A percentile compares a stretch with the other conserved stretches of the same genome.
Conservation (phyloP, 2,329 filamentous ascomycete species). For the Microdochium bolleyi region DNA sequence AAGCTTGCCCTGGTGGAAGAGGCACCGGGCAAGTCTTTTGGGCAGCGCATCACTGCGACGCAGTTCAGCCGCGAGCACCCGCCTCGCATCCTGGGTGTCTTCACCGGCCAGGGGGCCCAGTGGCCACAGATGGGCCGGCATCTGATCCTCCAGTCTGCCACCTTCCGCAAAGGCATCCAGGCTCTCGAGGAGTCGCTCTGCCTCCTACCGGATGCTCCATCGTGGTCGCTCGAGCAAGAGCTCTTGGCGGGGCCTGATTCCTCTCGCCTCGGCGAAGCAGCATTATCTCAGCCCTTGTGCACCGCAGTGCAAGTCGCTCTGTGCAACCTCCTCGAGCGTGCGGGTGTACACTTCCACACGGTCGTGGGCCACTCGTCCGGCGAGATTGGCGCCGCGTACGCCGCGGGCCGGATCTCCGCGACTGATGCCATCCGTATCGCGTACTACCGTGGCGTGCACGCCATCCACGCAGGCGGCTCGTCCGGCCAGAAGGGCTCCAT, state of each 20-base stretch:
- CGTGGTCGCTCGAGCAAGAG: constrained; percentile 22
- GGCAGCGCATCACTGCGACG: not conserved
- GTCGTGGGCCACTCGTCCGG: constrained; percentile 21
- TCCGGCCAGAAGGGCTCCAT: constrained; percentile 14
- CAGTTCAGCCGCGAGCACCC: not conserved
- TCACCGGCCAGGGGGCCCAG: constrained; percentile 27
- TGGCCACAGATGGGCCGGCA: constrained; percentile 24
- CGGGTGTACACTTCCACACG: constrained; percentile 18
- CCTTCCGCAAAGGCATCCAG: constrained; percentile 24
- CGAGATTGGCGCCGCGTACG: constrained; percentile 22
- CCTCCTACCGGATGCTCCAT: constrained; percentile 12
- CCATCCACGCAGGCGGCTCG: constrained; percentile 11
- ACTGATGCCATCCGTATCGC: constrained; percentile 19
- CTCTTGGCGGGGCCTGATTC: constrained; percentile 16
- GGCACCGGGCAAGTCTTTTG: not conserved
- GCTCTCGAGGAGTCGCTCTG: constrained; percentile 20
- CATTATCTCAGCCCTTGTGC: constrained; percentile 41
- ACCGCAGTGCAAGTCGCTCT: constrained; percentile 45
- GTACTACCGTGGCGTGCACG: constrained; percentile 19
- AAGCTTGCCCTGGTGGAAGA: constrained; percentile 1
- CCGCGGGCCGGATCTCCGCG: constrained; percentile 16
- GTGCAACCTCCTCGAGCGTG: constrained; percentile 20
- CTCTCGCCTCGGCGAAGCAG: constrained; percentile 25
- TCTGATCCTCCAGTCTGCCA: constrained; percentile 16
- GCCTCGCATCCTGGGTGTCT: constrained; percentile 18